Conservation (phyloP, 1,284 basidiomycete genomes). For the Cryptococcus neoformans region DNA sequence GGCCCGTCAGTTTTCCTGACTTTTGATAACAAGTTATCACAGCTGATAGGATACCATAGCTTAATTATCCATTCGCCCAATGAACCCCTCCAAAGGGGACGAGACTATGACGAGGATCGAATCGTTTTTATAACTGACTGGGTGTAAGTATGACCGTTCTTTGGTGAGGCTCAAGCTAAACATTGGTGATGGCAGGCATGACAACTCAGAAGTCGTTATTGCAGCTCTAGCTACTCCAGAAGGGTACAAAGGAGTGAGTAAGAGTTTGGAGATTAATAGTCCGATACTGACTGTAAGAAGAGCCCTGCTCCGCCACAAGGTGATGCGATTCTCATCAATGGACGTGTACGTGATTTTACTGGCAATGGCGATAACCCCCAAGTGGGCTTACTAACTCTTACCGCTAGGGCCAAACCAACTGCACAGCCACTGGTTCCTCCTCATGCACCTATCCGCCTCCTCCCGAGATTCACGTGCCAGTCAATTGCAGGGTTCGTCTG, state of each 20-base stretch:
- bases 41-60: constrained; percentile 1
- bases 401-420: constrained; percentile 7
- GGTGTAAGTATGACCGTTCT: constrained; percentile 18
- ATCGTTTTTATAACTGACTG: constrained; percentile 29
- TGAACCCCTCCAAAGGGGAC: constrained; percentile 18
- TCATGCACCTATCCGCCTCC: constrained; percentile 1
- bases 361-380: background rate
- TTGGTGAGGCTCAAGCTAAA: background rate
- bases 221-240: constrained; percentile 11
- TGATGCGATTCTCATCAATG: constrained; percentile 25
- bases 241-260: constrained; percentile 25
- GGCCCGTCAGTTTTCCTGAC: constrained; percentile 18
- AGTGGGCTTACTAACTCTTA: background rate
- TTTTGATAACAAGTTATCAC: background rate
- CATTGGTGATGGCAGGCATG: constrained; percentile 15
- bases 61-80: constrained; percentile 27
- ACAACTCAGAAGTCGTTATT: constrained; percentile 23
- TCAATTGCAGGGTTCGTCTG: constrained; percentile 11
- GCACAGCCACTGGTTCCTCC: constrained; percentile 2
- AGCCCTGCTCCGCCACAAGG: constrained; percentile 19
- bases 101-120: constrained; percentile 25
- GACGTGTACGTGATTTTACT: constrained; percentile 10
- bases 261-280: background rate
- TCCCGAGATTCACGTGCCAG: constrained; percentile 13
- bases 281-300: background rate